These are phyloP conservation scores for Puccinia horiana DNA, from an alignment of 1,284 basidiomycete genomes.

Conservation along the genomic window DNA sequence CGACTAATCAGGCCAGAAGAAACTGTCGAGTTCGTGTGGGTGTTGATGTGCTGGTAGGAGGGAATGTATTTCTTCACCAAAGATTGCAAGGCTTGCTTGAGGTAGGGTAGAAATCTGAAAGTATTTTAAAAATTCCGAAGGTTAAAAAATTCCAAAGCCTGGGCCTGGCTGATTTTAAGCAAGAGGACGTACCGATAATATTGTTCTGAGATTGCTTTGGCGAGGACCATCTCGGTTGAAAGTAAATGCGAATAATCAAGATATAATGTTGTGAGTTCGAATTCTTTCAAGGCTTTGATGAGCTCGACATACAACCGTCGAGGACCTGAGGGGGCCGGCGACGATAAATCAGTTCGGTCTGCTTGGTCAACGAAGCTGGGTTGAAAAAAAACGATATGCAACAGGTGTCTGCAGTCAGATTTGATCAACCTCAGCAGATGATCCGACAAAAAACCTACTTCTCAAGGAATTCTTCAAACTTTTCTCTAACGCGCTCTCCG, in stretches of 20 bases:
- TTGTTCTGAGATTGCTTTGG: constrained; percentile 85
- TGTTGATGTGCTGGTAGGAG: constrained; percentile 87
- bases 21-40: constrained; percentile 61
- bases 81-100: constrained; percentile 84
- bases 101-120: constrained; percentile 80
- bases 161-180: not conserved
- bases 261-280: constrained; percentile 89
- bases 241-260: constrained; percentile 92
- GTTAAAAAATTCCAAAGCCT: constrained; percentile 16
- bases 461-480: constrained; percentile 85
- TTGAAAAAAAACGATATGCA: constrained; percentile 36
- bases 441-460: constrained; percentile 65
- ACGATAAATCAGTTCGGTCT: constrained; percentile 52
- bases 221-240: constrained; percentile 84
- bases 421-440: not conserved
- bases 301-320: constrained; percentile 80
- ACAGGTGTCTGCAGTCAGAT: constrained; percentile 13
- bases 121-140: not conserved
- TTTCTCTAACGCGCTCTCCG: constrained; percentile 86
- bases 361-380: constrained; percentile 33
- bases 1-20: constrained; percentile 79
- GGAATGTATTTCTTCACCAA: constrained; percentile 85
- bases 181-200: constrained; percentile 72
- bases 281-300: constrained; percentile 88
- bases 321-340: constrained; percentile 70